These are phyloP conservation scores for Alternaria sp. DNA, from an alignment of 2,329 filamentous ascomycete species.

Conservation along the genomic window DNA sequence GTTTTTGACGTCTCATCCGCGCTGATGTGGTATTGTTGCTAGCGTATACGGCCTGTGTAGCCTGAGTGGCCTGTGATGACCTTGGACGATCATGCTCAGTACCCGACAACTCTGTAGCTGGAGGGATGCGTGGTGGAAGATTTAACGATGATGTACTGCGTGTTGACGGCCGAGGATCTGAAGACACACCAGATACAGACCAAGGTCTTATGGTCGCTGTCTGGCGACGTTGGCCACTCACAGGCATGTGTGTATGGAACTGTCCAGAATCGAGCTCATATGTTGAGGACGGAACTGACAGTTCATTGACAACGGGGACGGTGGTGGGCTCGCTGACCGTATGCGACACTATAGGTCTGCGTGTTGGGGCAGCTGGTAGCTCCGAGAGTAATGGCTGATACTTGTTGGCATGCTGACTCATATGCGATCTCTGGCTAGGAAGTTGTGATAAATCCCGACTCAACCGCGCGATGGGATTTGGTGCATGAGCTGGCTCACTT, in stretches of 20 bases:
- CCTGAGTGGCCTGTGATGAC: neutral
- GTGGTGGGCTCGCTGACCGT: conserved; percentile 13
- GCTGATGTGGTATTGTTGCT: conserved; percentile 1
- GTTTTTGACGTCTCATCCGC: conserved; percentile 27
- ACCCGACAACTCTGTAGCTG: neutral
- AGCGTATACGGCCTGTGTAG: neutral
- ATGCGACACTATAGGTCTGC: conserved; percentile 12
- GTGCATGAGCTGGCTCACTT: conserved; percentile 13
- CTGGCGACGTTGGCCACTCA: neutral
- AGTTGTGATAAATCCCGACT: neutral
- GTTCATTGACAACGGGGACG: neutral
- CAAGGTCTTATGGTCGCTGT: neutral
- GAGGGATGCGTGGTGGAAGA: neutral
- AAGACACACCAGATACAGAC: neutral
- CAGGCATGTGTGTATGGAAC: neutral
- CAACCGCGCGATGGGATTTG: neutral
- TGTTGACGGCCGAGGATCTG: neutral
- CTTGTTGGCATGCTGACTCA: neutral
- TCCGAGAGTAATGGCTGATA: neutral
- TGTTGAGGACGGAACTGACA: neutral
- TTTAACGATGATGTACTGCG: neutral
- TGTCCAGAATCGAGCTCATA: neutral
- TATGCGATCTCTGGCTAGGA: neutral
- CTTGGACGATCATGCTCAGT: neutral
- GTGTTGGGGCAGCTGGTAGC: conserved; percentile 8